Evolutionary conservation across 108 stramenopile genomes (phyloP), one percentile per base, ranked within the genome.

Genomic region (Tribonema minus): DNA sequence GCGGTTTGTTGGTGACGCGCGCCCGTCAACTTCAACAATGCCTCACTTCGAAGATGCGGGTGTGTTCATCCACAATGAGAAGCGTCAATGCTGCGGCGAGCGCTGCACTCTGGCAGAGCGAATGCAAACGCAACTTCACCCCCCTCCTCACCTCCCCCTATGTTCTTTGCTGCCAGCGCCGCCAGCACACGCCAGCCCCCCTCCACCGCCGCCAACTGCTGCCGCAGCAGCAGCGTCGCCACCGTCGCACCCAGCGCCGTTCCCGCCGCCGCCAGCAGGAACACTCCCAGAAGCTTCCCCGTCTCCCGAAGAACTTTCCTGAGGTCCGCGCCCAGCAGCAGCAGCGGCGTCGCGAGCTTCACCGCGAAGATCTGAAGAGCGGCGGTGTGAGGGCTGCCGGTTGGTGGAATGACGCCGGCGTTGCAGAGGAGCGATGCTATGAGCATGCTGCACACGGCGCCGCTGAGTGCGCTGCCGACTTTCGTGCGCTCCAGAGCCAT

Each of bases 291-390:
- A 3, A 75, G 26, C n/a, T 23, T 34, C 12, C 73, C 73, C 20
- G 73, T 75, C 27, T 20, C 28, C 6, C 9, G 30, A 27, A 65
- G 26, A 26, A 75, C 59, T 31, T 75, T 75, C 23, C 20, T 28
- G 4, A 75, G 37, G 40, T 75, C 64, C 15, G 73, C 61, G 15
- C 59, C 54, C 3, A 75, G 32, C 6, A 75, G 64, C 25, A 75
- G 64, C 28, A 75, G 66, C 25, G 73, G 73, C 27, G 73, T 75
- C 29, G 73, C 73, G 15, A 75, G 64, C 54, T 62, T 75, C 32
- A 75, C 73, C 65, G 59, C 73, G 29, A 75, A 75, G 31, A 25
- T 32, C 40, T 75, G 73, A 27, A 61, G n/a, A 31, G 12, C 61
- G 31, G 27, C 6, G 12, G 23, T 7, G 6, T n/a, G 40, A 32